Evolutionary conservation across 306 rosid genomes (phyloP).

Genomic region (Bauhinia variegata): DNA sequence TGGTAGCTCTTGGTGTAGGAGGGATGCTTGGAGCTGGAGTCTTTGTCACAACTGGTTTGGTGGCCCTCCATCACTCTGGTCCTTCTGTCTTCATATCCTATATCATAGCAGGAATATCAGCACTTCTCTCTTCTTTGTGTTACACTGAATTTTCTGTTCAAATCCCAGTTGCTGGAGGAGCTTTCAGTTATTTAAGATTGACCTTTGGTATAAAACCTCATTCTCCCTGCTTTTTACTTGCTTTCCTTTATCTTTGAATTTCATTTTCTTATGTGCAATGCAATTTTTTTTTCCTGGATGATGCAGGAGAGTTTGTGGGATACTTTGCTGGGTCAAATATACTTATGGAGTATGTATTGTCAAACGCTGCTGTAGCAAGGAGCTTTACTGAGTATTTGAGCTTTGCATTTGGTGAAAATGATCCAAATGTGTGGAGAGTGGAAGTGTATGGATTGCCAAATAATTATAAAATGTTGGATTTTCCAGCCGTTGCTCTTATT

Average conservation of each 20-base stretch:
- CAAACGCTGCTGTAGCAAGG: conserved; percentile 94
- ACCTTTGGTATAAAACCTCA: conserved; percentile 65
- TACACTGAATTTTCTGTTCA: conserved; percentile 93
- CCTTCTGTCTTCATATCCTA: conserved; percentile 86
- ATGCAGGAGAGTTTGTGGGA: conserved; percentile 83
- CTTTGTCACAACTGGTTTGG: conserved; percentile 87
- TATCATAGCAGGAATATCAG: conserved; percentile 82
- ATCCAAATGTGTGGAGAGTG: conserved; percentile 75
- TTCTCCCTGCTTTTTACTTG: conserved; percentile 8
- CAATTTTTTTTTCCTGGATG: conserved; percentile 5
- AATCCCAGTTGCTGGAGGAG: conserved; percentile 95
- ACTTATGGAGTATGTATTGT: conserved; percentile 88
- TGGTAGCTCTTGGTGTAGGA: conserved; percentile 84
- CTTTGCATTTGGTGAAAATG: conserved; percentile 62
- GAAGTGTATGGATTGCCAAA: conserved; percentile 68
- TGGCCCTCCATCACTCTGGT: conserved; percentile 64
- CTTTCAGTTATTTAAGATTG: conserved; percentile 85
- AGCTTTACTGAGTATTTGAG: conserved; percentile 77
- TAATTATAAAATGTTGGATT: conserved; percentile 77
- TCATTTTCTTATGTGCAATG: background rate
- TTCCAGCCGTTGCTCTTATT: conserved; percentile 87
- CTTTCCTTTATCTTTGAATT: background rate
- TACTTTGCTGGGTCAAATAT: conserved; percentile 96
- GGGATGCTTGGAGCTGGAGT: conserved; percentile 99
- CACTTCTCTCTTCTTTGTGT: conserved; percentile 88